Evolutionary conservation across 2,329 filamentous ascomycete genomes (phyloP).

Genomic region (Coniochaeta hoffmannii): DNA sequence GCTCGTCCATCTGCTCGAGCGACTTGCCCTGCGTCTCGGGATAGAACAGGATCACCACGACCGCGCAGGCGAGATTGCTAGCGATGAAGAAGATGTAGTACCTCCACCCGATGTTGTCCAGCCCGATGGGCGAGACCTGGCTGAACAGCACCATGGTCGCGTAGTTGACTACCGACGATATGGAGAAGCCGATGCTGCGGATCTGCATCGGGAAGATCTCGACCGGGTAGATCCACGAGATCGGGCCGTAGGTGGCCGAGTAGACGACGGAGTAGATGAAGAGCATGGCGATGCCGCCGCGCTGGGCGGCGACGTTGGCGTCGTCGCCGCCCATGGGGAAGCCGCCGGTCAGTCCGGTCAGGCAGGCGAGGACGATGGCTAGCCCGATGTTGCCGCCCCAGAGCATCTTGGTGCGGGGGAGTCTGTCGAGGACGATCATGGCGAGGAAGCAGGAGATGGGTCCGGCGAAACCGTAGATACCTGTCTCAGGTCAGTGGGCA

Average conservation of each 20-base stretch:
- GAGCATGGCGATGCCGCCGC: neutral
- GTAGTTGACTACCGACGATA: slow-evolving; percentile 23
- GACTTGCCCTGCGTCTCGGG: slow-evolving; percentile 1
- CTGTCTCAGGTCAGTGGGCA: neutral
- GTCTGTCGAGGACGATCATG: neutral
- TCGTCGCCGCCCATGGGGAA: neutral
- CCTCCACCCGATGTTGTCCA: slow-evolving; percentile 32
- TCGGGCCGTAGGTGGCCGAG: slow-evolving; percentile 11
- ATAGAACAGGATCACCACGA: neutral
- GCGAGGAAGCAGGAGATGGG: neutral
- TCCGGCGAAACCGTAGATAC: neutral
- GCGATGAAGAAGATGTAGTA: slow-evolving; percentile 24
- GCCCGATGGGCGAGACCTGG: slow-evolving; percentile 38
- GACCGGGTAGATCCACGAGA: slow-evolving; percentile 30
- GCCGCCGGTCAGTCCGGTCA: neutral
- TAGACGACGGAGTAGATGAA: slow-evolving; percentile 1
- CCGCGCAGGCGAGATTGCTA: neutral
- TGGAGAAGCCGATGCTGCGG: slow-evolving; percentile 19
- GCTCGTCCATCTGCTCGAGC: slow-evolving; percentile 2
- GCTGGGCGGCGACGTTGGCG: neutral
- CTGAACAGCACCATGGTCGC: slow-evolving; percentile 34
- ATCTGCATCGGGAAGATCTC: slow-evolving; percentile 31
- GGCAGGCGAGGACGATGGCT: neutral
- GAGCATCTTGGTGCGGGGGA: neutral
- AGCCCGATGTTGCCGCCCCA: neutral